phyloP scores from a whole-genome alignment of 306 rosid genomes.

The Acmispon strigosus region DNA sequence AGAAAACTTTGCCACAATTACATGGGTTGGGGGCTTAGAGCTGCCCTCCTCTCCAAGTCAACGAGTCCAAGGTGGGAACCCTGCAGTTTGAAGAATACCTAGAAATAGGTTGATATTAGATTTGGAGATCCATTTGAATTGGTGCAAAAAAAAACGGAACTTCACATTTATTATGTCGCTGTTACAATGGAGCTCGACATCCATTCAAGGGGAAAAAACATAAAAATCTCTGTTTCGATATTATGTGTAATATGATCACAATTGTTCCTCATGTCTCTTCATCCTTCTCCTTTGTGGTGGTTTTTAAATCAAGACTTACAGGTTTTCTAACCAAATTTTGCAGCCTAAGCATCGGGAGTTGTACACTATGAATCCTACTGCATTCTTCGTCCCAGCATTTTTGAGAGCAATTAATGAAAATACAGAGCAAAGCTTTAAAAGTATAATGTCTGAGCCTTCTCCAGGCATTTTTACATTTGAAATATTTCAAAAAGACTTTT shows the following conservation, averaged over 20 bases:
- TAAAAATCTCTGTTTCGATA: background rate
- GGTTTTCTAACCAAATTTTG: conserved; percentile 12
- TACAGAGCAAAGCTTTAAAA: conserved; percentile 74
- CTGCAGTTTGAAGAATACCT: background rate
- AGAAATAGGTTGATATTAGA: background rate
- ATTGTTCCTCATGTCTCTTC: background rate
- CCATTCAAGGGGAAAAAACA: background rate
- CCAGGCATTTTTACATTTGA: conserved; percentile 72
- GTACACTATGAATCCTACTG: conserved; percentile 50
- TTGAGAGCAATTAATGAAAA: conserved; percentile 68
- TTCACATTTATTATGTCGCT: background rate
- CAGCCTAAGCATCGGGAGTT: conserved; percentile 69
- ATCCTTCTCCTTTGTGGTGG: background rate
- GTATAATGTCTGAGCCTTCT: conserved; percentile 59
- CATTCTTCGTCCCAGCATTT: conserved; percentile 78
- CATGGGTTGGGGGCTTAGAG: background rate
- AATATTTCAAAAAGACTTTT: conserved; percentile 73
- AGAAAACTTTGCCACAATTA: background rate
- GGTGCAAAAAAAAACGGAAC: background rate
- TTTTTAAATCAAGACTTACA: conserved; percentile 8
- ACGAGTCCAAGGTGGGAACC: background rate
- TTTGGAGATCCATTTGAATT: background rate
- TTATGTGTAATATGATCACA: background rate
- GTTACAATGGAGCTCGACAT: background rate
- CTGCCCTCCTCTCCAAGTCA: background rate